Evolutionary conservation across 495 filamentous ascomycete species (phyloP), one percentile per base, ranked within the genome.

Genomic region (Rusavskia elegans): DNA sequence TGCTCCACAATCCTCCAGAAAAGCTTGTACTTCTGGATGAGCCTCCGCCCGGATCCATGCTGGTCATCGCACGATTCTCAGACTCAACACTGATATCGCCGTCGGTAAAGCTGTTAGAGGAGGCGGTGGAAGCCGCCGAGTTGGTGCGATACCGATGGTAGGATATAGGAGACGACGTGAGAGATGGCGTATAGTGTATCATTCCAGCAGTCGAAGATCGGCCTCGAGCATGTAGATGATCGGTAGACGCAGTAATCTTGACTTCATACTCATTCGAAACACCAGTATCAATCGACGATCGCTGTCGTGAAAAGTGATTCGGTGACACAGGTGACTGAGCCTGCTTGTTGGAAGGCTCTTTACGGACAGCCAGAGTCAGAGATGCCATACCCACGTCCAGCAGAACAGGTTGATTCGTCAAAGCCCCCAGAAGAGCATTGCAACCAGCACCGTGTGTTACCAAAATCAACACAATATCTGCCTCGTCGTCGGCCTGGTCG

Each of bases 361-460:
- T 83, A 37, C 84, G 78, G 29, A 84, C 78, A 11, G 90, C 89
- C 81, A 96, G 82, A 0, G 92, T 95, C 27, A 98, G 72, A 0
- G 88, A 94, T 9, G 89, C 84, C 68, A 90, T 87, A 32, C 79
- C 82, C 16, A 97, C 84, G 62, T 97, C 89, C 46, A 92, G 73
- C 8, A 99, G 74, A 2, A 90, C 85, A 0, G 92, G 87, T 56
- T 90, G 83, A 50, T 89, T 83, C 0, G 86, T 93, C 51, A 99
- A 71, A 5, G 87, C 87, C 6, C 90, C 89, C 48, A 97, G 89
- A 45, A 99, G 66, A 0, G 92, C 93, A 67, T 99, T 99, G 66
- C 92, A 95, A 46, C 89, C 93, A 11, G 93, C 93, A n/a, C 90
- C 90, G 60, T 99, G 92, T 0, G 93, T 95, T 48, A 99, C 87